These are phyloP conservation scores for Yarrowia sp. DNA, from an alignment of 805 yeast genomes.

Conservation along the genomic window DNA sequence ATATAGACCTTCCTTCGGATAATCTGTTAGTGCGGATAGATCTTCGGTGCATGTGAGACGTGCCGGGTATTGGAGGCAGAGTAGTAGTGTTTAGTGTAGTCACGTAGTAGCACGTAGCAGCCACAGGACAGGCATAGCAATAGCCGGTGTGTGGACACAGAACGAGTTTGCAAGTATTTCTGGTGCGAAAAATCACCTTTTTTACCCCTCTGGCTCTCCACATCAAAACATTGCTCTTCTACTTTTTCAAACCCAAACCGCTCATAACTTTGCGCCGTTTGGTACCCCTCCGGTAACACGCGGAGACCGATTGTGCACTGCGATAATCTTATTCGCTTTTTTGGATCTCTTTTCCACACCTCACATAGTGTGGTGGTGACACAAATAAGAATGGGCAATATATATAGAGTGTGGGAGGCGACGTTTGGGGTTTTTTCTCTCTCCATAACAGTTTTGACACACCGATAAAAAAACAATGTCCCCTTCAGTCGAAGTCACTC, in stretches of 20 bases:
- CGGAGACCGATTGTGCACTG: constrained; percentile 27
- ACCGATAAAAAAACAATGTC: constrained; percentile 6
- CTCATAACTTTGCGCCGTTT: constrained; percentile 21
- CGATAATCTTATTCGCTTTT: constrained; percentile 18
- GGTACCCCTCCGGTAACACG: constrained; percentile 36
- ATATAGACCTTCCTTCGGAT: constrained; percentile 21
- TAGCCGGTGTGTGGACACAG: too few relatives aligned
- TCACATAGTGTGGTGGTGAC: background rate
- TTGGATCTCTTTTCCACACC: background rate
- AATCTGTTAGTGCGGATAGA: constrained; percentile 25
- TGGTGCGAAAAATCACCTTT: background rate
- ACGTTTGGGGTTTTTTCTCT: background rate
- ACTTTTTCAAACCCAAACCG: background rate
- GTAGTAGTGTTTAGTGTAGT: background rate
- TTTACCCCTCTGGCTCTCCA: background rate
- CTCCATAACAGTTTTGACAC: constrained; percentile 19
- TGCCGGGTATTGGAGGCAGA: constrained; percentile 24
- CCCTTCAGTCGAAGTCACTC: constrained; percentile 37
- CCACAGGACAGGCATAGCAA: too few relatives aligned
- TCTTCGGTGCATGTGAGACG: constrained; percentile 22
- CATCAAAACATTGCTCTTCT: constrained; percentile 3
- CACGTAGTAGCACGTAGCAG: background rate
- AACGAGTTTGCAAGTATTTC: too few relatives aligned
- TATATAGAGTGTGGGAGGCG: constrained; percentile 12
- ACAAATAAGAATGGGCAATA: constrained; percentile 21